Evolutionary conservation across 768 basidiomycete genomes (phyloP), one percentile per base, ranked within the genome.

Genomic region (Mycena maculata): DNA sequence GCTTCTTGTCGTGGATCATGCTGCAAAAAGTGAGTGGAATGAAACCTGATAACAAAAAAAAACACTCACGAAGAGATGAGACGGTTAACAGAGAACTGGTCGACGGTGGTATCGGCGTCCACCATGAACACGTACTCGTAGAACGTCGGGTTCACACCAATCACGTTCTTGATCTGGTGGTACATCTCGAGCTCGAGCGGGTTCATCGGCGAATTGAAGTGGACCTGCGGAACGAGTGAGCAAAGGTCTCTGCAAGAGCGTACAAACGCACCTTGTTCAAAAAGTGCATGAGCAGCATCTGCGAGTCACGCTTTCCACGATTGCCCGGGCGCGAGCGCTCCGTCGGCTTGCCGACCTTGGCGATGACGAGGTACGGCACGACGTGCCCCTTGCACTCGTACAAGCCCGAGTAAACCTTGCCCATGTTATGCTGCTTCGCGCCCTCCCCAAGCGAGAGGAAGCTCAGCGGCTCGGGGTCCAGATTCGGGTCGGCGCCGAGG

Each of bases 161-260:
- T 98, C 59, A 99, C 96, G 74, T 99, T 99, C 87, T 98, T 95
- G 86, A 99, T 96, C 79, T 99, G 98, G 77, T 99, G 98, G 76
- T 96, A 99, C 83, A 99, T 97, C 82, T 99, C 98, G 58, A 99
- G 81, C 80, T 99, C 98, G 68, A 97, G 80, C 1, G 98, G 98
- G 74, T 92, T 94, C 98, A 99, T 99, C 0, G 96, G 91, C 23
- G 94, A 79, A 77, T 96, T 94, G 80, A 97, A 99, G 79, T 99
- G 98, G 48, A 99, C 98, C 94, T 95, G 65, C 4, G 22, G 57
- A 31, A 58, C 52, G 44, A 65, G 45, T 69, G 20, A 75, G 62
- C 23, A 65, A 15, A n/a, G 20, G 23, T 4, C 20, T 4, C 41
- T 7, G 3, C 27, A 50, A 1, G 54, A 39, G 48, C 42, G 27